These are phyloP conservation scores for Fusarium sp. DNA, from an alignment of 2,329 filamentous ascomycete genomes.

Conservation along the genomic window DNA sequence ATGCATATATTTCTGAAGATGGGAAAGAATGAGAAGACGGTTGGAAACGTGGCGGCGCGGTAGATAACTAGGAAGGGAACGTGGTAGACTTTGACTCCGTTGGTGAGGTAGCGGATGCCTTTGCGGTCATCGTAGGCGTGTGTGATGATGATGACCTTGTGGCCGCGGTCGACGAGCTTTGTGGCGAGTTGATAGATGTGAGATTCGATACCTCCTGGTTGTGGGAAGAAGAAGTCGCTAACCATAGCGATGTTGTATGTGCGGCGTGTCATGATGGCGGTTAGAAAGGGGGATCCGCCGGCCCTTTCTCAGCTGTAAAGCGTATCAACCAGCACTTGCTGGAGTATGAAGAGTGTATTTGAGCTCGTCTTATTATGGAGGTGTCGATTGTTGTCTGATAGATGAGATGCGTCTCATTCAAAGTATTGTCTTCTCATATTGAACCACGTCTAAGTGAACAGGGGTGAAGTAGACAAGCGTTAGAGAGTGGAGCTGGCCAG, in stretches of 20 bases:
- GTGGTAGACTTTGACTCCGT: constrained; percentile 98
- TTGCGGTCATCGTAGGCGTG: constrained; percentile 93
- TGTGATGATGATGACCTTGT: constrained; percentile 98
- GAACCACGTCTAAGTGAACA: constrained; percentile 39
- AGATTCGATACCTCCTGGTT: constrained; percentile 95
- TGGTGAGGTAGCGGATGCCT: constrained; percentile 94
- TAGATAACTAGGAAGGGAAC: constrained; percentile 97
- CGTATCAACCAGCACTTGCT: constrained; percentile 19
- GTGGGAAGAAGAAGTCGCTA: constrained; percentile 99
- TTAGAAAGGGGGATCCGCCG: constrained; percentile 5
- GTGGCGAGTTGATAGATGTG: constrained; percentile 98
- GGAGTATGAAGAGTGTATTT: not conserved
- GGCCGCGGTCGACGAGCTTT: constrained; percentile 95
- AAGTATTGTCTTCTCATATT: constrained; percentile 20
- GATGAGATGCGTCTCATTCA: constrained; percentile 20
- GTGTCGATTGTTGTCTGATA: not conserved
- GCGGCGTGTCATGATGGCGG: constrained; percentile 61
- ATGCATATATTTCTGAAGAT: constrained; percentile 97
- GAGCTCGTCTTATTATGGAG: not conserved
- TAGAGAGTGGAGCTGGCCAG: constrained; percentile 31
- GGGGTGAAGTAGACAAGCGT: constrained; percentile 4
- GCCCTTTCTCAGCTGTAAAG: not conserved
- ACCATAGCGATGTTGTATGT: constrained; percentile 87
- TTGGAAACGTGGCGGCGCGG: constrained; percentile 91
- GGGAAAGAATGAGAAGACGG: constrained; percentile 98